These are phyloP conservation scores for Neofusicoccum parvum DNA, from an alignment of 2,329 filamentous ascomycete genomes.

Conservation along the genomic window DNA sequence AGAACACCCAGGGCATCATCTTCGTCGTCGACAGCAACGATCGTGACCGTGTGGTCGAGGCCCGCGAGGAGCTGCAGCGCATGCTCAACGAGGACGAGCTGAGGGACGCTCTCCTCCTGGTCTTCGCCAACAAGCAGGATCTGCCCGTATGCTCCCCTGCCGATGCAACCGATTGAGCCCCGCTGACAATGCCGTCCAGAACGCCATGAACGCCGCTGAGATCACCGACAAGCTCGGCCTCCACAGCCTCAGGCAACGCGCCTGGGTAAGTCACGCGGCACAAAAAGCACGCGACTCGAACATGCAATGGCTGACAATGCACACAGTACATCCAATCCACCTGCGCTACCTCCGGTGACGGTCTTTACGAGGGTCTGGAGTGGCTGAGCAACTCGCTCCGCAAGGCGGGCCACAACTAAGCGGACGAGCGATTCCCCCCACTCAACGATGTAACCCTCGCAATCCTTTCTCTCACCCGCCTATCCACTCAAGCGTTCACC, in stretches of 20 bases:
- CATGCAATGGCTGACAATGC: conserved; percentile 1
- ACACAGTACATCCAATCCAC: conserved; percentile 95
- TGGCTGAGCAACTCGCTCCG: conserved; percentile 58
- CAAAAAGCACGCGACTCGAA: background rate
- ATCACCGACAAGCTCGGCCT: conserved; percentile 99
- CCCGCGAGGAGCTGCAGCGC: conserved; percentile 87
- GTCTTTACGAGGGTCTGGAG: conserved; percentile 97
- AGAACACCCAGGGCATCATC: conserved; percentile 95
- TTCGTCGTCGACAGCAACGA: conserved; percentile 98
- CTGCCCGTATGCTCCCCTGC: conserved; percentile 68
- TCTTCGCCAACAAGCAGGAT: conserved; percentile 99
- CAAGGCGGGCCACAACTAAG: conserved; percentile 36
- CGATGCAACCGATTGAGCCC: conserved; percentile 10
- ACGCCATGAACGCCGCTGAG: conserved; percentile 99
- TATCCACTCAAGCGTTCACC: conserved; percentile 9
- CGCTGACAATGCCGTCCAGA: conserved; percentile 56
- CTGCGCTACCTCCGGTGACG: conserved; percentile 97
- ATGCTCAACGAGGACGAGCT: conserved; percentile 98
- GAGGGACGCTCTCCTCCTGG: conserved; percentile 89
- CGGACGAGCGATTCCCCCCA: conserved; percentile 19
- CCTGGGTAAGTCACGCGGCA: conserved; percentile 75
- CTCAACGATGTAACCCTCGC: conserved; percentile 18
- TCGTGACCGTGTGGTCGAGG: conserved; percentile 87
- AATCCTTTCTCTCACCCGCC: conserved; percentile 9
- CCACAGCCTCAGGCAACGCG: conserved; percentile 96